Base-by-base conservation (phyloP, 176 grass and related monocot species). In the Eragrostis nindensis region DNA sequence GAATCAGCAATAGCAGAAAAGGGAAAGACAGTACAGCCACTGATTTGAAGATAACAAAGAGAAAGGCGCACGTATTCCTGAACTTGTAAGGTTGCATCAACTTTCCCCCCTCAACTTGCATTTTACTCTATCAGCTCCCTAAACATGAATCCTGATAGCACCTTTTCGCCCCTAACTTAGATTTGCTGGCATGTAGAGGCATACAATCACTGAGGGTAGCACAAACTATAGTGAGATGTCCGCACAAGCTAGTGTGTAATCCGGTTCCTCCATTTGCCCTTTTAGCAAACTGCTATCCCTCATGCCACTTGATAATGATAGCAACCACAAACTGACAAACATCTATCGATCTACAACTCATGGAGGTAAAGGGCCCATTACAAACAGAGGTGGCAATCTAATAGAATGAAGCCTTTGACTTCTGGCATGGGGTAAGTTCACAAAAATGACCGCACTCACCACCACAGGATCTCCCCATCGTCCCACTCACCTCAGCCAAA, bases 1-100 rank as follows among this genome's bases (percentile, higher is more conserved):
- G 21, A 79, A 86, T 49, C 32, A 36, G 17, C 47, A 78, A 62
- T 48, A 50, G 36, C 42, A 19, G 4, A 59, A 68, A 68, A 45
- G 11, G 8, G 17, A 72, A 62, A 43, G 1, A 61, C 61, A 9
- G 27, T 11, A 21, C 26, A 64, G n/a, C 13, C 62, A 24, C 21
- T 42, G n/a, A 48, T 61, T 62, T 30, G 45, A 71, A 15, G 45
- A 29, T 71, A 29, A 46, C 14, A 71, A 26, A 68, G 19, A 3
- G 19, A 57, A 54, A 70, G 11, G 5, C 21, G 55, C n/a, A 57
- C 55, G 19, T 21, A 24, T 36, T n/a, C n/a, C 55, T 59, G 19
- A 59, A 59, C n/a, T 59, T 59, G n/a, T 24, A 57, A 59, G 1
- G 55, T 59, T 59, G 55, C 22, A 59, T 59, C n/a, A 59, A 3